Evolutionary conservation across 1,139 yeast genomes (phyloP), one percentile per base, ranked within the genome.

Genomic region (Candida tropicalis): DNA sequence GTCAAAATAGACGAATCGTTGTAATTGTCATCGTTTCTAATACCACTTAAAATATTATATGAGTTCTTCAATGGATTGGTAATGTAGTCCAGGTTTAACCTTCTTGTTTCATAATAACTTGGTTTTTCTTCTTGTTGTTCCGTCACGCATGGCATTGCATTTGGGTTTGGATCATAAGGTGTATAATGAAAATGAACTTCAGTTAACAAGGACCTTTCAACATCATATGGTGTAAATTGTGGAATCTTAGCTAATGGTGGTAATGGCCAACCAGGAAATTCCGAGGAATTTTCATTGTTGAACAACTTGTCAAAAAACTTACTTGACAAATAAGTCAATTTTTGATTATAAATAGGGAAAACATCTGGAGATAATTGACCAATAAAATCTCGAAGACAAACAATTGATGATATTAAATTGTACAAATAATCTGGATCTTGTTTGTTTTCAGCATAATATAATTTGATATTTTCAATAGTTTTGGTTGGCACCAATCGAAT

Each of bases 361-460:
- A 89, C 66, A 54, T 85, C 95, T 0, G 89, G 85, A 2, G 97
- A 95, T 37, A 91, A 62, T 35, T 79, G 76, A 5, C 98, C 98
- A n/a, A 87, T 89, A 48, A 82, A 77, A 53, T 86, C 95, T 54
- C 97, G 70, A 42, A 89, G 65, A 36, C 91, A 89, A 3, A 90
- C 97, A 12, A 87, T 77, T 1, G 96, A 89, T 0, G 96, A 88
- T 2, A 91, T 82, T 15, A 87, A 79, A 37, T 79, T 80, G 51
- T 81, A 84, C 41, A 87, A 65, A 54, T 80, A 79, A 20, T 75
- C 72, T 17, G 67, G 63, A 9, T 73, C 65, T 18, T 58, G 56
- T 25, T 55, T 56, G 24, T 56, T 57, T 3, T 57, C 54, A 24
- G 57, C 57, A 26, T 72, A 68, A 45, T 55, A 65, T 29, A 64